Evolutionary conservation across 371 early-diverging fungal genomes (phyloP).

Genomic region (Saksenaea oblongispora): DNA sequence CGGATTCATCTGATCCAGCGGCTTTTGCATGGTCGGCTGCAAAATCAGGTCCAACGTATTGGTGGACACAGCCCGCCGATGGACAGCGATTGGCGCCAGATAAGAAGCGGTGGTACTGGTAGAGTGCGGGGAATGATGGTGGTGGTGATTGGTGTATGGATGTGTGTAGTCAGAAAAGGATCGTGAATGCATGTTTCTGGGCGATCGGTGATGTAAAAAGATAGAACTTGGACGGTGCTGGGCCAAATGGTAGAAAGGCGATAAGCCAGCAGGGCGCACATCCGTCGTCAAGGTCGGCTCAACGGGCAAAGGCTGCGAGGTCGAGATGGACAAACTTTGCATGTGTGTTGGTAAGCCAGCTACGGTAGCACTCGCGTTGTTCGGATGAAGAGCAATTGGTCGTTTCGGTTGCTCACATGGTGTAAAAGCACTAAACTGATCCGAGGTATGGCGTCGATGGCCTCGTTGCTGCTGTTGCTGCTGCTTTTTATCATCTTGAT

Average conservation of each 20-base stretch:
- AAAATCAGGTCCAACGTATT: slow-evolving; percentile 39
- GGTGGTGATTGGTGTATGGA: slow-evolving; percentile 29
- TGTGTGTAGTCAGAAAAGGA: slow-evolving; percentile 53
- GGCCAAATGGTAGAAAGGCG: slow-evolving; percentile 9
- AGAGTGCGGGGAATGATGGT: slow-evolving; percentile 6
- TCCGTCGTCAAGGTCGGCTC: slow-evolving; percentile 14
- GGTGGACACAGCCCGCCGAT: slow-evolving; percentile 47
- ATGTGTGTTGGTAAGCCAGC: slow-evolving; percentile 9
- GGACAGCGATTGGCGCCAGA: slow-evolving; percentile 20
- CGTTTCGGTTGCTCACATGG: not conserved
- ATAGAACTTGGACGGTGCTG: slow-evolving; percentile 5
- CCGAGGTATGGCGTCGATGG: slow-evolving; percentile 30
- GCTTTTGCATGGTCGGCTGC: slow-evolving; percentile 27
- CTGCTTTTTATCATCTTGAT: slow-evolving; percentile 1
- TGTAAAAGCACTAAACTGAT: not conserved
- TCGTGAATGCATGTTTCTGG: slow-evolving; percentile 45
- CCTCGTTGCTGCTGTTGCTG: slow-evolving; percentile 8
- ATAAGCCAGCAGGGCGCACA: slow-evolving; percentile 3
- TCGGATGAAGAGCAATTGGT: slow-evolving; percentile 1
- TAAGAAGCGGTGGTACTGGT: not conserved
- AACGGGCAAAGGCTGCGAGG: slow-evolving; percentile 14
- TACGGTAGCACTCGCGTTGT: not conserved
- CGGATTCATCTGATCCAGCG: slow-evolving; percentile 5
- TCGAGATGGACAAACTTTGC: slow-evolving; percentile 23
- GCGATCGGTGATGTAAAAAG: slow-evolving; percentile 21